Conservation (phyloP, 1,284 basidiomycete genomes). For the Ustilago shanxiensis region DNA sequence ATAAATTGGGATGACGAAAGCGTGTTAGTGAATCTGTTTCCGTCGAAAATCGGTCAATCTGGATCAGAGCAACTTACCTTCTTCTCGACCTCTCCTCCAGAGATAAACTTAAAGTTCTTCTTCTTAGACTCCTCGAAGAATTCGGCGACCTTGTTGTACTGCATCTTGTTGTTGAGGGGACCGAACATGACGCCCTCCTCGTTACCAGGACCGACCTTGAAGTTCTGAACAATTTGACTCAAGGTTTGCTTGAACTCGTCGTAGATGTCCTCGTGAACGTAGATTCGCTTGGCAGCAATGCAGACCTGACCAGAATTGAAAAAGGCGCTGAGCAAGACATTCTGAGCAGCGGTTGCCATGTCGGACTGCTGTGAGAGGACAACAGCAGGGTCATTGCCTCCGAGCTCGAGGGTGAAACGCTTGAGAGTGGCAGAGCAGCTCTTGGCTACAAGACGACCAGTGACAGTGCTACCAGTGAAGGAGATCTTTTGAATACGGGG, state of each 20-base stretch:
- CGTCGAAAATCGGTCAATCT: neutral
- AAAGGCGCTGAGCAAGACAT: conserved; percentile 32
- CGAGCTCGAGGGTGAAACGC: conserved; percentile 54
- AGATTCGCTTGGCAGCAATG: conserved; percentile 47
- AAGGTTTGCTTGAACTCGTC: conserved; percentile 43
- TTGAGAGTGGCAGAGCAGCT: conserved; percentile 53
- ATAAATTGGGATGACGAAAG: neutral
- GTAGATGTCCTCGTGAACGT: conserved; percentile 56
- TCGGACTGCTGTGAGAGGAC: conserved; percentile 35
- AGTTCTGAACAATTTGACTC: conserved; percentile 23
- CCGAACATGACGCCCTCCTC: conserved; percentile 43
- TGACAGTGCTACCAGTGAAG: conserved; percentile 49
- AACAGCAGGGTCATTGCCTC: conserved; percentile 48
- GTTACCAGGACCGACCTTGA: conserved; percentile 38
- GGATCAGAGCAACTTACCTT: conserved; percentile 2
- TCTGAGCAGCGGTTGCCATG: conserved; percentile 23
- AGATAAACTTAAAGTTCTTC: conserved; percentile 39
- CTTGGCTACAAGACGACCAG: conserved; percentile 44
- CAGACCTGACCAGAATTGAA: conserved; percentile 54
- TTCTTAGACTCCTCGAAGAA: conserved; percentile 49
- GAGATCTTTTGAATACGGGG: conserved; percentile 49
- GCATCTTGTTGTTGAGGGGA: conserved; percentile 55
- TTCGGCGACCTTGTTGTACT: conserved; percentile 52
- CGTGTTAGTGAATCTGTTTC: neutral
- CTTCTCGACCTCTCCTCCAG: conserved; percentile 36